phyloP scores from a whole-genome alignment of 495 filamentous ascomycete species.

The Aspergillus olivimuriae region DNA sequence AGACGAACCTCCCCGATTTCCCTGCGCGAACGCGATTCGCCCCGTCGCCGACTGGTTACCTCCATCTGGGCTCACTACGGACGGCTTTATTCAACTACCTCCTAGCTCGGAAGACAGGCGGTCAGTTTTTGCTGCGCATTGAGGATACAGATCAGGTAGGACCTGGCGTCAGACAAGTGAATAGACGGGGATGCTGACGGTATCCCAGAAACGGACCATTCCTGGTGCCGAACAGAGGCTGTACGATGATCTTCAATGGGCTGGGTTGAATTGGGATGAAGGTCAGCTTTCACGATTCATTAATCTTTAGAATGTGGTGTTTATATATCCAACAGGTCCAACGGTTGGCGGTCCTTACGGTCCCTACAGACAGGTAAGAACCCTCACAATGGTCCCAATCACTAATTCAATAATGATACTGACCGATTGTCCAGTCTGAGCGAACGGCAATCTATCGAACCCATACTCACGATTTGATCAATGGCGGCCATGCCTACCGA shows the following conservation, averaged over 20 bases:
- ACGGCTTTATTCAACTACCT: conserved; percentile 93
- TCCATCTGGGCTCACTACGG: conserved; percentile 85
- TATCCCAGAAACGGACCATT: conserved; percentile 65
- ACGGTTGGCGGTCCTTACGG: conserved; percentile 70
- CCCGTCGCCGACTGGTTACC: conserved; percentile 87
- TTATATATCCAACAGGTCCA: conserved; percentile 68
- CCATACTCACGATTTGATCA: conserved; percentile 64
- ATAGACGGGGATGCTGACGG: conserved; percentile 23
- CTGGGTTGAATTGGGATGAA: conserved; percentile 91
- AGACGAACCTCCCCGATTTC: conserved; percentile 41
- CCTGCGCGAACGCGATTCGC: conserved; percentile 92
- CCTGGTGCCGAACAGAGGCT: conserved; percentile 69
- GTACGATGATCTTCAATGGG: conserved; percentile 77
- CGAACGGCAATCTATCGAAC: conserved; percentile 65
- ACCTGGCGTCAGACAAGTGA: neutral
- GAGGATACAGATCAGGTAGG: conserved; percentile 93
- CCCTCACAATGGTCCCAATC: neutral
- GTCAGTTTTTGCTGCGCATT: conserved; percentile 87
- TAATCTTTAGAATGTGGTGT: neutral
- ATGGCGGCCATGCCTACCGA: conserved; percentile 71
- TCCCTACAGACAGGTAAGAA: conserved; percentile 77
- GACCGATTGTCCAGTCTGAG: conserved; percentile 66
- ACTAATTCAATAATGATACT: neutral
- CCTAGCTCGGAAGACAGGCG: conserved; percentile 76
- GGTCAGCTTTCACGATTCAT: conserved; percentile 38